Conservation (phyloP, 1,284 basidiomycete species). For the Albatrellus sp. region DNA sequence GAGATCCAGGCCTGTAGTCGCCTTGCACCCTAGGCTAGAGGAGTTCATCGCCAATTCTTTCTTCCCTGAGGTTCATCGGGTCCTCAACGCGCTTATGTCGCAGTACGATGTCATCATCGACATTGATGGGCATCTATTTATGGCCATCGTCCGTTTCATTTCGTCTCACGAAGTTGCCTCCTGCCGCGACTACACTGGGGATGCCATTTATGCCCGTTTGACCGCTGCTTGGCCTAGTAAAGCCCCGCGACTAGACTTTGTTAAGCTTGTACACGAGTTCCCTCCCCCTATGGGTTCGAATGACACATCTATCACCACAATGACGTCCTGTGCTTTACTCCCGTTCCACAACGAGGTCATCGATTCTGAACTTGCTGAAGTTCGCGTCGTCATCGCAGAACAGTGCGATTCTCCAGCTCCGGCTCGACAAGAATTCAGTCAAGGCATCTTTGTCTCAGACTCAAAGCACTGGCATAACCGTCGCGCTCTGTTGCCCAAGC, state of each 20-base stretch:
- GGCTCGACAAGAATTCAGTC: slow-evolving; percentile 24
- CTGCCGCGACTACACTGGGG: slow-evolving; percentile 21
- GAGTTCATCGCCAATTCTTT: slow-evolving; percentile 21
- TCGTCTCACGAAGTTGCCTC: slow-evolving; percentile 14
- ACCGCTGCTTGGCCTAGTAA: not conserved
- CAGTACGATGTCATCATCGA: slow-evolving; percentile 20
- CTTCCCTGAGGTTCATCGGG: slow-evolving; percentile 25
- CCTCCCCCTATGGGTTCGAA: not conserved
- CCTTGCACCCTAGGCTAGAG: slow-evolving; percentile 19
- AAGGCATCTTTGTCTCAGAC: slow-evolving; percentile 34
- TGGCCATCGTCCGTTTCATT: slow-evolving; percentile 25
- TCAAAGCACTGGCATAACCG: slow-evolving; percentile 47
- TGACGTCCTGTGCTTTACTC: slow-evolving; percentile 22
- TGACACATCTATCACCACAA: not conserved
- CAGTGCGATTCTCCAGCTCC: slow-evolving; percentile 11
- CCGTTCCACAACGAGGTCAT: slow-evolving; percentile 42
- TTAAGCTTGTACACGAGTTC: not conserved
- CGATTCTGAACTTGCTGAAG: slow-evolving; percentile 28
- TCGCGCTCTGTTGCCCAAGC: slow-evolving; percentile 37
- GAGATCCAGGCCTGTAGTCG: slow-evolving; percentile 24
- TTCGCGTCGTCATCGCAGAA: slow-evolving; percentile 21
- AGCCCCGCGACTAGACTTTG: not conserved
- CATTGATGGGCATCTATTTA: slow-evolving; percentile 40
- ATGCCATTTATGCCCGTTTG: slow-evolving; percentile 11
- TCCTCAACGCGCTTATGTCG: slow-evolving; percentile 17